These are phyloP conservation scores for Periconia digitata DNA, from an alignment of 2,329 filamentous ascomycete species.

Conservation along the genomic window DNA sequence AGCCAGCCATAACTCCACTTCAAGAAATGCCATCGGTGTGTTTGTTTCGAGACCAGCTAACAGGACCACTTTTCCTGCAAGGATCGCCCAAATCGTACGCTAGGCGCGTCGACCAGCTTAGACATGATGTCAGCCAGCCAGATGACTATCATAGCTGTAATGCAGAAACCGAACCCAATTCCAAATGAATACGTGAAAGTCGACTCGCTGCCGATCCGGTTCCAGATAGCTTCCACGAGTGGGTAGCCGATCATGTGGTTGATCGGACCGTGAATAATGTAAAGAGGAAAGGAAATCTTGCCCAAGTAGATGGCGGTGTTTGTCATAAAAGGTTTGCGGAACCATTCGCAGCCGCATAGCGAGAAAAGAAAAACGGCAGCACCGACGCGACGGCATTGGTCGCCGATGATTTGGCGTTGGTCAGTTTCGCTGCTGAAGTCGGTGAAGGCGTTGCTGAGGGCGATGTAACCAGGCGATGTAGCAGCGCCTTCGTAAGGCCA, in stretches of 20 bases:
- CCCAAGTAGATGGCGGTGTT: slow-evolving; percentile 54
- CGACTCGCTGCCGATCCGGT: slow-evolving; percentile 39
- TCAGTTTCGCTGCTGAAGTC: neutral
- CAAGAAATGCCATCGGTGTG: neutral
- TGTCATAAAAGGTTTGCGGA: slow-evolving; percentile 47
- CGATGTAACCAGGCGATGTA: slow-evolving; percentile 55
- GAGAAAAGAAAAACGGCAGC: slow-evolving; percentile 41
- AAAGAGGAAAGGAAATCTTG: slow-evolving; percentile 57
- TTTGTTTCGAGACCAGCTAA: neutral
- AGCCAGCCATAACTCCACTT: neutral
- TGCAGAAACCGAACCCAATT: slow-evolving; percentile 44
- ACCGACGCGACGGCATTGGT: slow-evolving; percentile 51
- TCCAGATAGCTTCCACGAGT: slow-evolving; percentile 47
- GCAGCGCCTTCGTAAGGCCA: slow-evolving; percentile 48
- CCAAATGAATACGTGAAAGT: slow-evolving; percentile 40
- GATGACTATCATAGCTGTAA: slow-evolving; percentile 45
- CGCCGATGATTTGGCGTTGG: slow-evolving; percentile 1
- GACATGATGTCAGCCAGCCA: slow-evolving; percentile 64
- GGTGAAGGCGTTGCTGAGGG: slow-evolving; percentile 1
- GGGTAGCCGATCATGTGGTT: slow-evolving; percentile 37
- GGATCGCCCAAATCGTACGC: slow-evolving; percentile 54
- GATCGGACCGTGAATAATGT: slow-evolving; percentile 56
- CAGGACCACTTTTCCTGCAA: slow-evolving; percentile 41
- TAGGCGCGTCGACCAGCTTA: slow-evolving; percentile 56
- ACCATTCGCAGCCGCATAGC: slow-evolving; percentile 11